Base-by-base conservation (phyloP, 306 rosid species). In the Abrus precatorius region DNA sequence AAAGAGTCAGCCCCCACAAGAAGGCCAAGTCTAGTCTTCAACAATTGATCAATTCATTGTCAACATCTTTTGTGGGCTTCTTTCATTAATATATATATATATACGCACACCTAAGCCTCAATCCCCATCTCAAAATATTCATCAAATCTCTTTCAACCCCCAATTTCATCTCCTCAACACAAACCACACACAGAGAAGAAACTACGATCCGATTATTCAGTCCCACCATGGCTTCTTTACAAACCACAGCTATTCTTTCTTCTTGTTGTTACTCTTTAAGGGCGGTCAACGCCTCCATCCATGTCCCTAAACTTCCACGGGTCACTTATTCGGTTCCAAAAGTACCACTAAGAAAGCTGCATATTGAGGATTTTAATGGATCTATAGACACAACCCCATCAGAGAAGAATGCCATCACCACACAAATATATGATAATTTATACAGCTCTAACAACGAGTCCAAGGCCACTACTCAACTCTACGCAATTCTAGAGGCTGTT, bases 401-500 rank as follows among this genome's bases (percentile, higher is more conserved):
- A 2, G 62, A 73, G 10, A 73, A 78, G 1, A 43, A 78, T 36
- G 36, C 7, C 12, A 5, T 75, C 12, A 36, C 69, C 5, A 50
- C 36, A 3, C 34, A 11, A 4, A 27, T 34, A 12, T 12, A 54
- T 2, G 70, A 72, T 1, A 62, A 11, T 54, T 3, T 71, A 12
- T n/a, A 6, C 47, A 29, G 54, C 27, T 7, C 14, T 67, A 40
- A 8, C 5, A 4, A 27, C 28, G 27, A 53, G 1, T 27, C 84
- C 1, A 56, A 72, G n/a, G 67, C 52, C 3, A 76, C 71, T 0
- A 20, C 61, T n/a, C 86, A 88, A 67, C 87, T 92, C 48, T 86
- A 89, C 10, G 89, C 85, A 29, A 62, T 92, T 65, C 76, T 90
- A 7, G 91, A 90, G 59, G 78, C 81, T 5, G 87, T 90, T 0